phyloP scores from a whole-genome alignment of 345 rosid species.

The Eucalyptus sideroxylon region DNA sequence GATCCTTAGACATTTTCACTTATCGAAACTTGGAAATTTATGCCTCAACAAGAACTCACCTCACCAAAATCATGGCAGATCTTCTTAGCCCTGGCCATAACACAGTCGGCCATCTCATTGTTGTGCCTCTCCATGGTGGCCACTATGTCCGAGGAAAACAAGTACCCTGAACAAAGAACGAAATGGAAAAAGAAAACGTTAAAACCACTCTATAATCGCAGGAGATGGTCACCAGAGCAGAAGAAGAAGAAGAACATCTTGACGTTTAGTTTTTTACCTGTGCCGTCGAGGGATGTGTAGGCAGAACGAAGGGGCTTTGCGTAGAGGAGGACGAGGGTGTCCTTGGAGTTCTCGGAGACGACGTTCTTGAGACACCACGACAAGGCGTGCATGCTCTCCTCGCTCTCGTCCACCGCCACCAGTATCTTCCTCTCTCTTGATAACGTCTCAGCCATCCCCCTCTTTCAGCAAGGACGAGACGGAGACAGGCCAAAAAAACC shows the following conservation, averaged over 20 bases:
- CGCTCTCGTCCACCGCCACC: constrained; percentile 48
- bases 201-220: too few relatives aligned
- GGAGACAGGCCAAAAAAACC: not conserved
- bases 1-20: too few relatives aligned
- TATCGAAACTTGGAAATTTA: not conserved
- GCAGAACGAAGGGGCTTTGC: constrained; percentile 24
- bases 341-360: constrained; percentile 5
- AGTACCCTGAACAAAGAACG: constrained; percentile 12
- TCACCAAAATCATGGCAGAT: constrained; percentile 12
- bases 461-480: not conserved
- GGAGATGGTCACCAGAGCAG: not conserved
- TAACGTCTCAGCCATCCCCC: not conserved
- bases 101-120: constrained; percentile 17
- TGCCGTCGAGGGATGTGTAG: constrained; percentile 29
- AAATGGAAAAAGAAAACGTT: not conserved
- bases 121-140: constrained; percentile 34
- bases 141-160: constrained; percentile 37
- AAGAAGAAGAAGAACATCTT: not conserved
- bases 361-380: constrained; percentile 41
- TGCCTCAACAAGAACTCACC: constrained; percentile 7
- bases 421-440: constrained; percentile 18
- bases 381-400: constrained; percentile 53
- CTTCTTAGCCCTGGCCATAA: constrained; percentile 30
- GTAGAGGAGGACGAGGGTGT: constrained; percentile 40
- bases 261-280: constrained; percentile 5